Evolutionary conservation across 2,329 filamentous ascomycete species (phyloP).

Genomic region (Didymella exigua): DNA sequence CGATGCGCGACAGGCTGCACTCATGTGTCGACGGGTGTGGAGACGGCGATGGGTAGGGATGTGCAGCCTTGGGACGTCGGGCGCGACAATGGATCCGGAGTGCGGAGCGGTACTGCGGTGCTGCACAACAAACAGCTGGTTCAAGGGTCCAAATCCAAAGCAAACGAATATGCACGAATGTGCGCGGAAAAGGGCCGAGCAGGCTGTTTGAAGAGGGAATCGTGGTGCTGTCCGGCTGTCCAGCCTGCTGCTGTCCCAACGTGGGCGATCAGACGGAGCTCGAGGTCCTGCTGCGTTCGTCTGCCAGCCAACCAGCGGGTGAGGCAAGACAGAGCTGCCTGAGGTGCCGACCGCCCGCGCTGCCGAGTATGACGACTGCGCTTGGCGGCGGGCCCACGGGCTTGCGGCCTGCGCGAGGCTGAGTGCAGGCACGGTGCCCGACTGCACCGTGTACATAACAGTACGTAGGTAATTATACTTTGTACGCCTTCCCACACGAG

Average conservation of each 20-base stretch:
- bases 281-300: background rate
- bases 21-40: slow-evolving; percentile 30
- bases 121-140: background rate
- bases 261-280: background rate
- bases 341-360: background rate
- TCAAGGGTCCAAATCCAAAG: background rate
- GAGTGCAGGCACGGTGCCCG: slow-evolving; percentile 9
- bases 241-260: background rate
- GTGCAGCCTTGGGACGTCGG: background rate
- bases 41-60: background rate
- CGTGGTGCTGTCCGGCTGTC: background rate
- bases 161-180: background rate
- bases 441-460: slow-evolving; percentile 8
- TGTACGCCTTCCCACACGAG: slow-evolving; percentile 2
- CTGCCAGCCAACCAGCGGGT: slow-evolving; percentile 18
- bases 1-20: slow-evolving; percentile 32
- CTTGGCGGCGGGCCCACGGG: slow-evolving; percentile 11
- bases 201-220: background rate
- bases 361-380: slow-evolving; percentile 16
- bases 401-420: slow-evolving; percentile 16
- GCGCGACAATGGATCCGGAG: background rate
- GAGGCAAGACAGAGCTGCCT: slow-evolving; percentile 22
- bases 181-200: background rate
- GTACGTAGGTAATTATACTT: no score
- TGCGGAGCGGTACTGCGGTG: background rate